phyloP scores from a whole-genome alignment of 2,329 filamentous ascomycete species.

The Coniochaeta sp. region DNA sequence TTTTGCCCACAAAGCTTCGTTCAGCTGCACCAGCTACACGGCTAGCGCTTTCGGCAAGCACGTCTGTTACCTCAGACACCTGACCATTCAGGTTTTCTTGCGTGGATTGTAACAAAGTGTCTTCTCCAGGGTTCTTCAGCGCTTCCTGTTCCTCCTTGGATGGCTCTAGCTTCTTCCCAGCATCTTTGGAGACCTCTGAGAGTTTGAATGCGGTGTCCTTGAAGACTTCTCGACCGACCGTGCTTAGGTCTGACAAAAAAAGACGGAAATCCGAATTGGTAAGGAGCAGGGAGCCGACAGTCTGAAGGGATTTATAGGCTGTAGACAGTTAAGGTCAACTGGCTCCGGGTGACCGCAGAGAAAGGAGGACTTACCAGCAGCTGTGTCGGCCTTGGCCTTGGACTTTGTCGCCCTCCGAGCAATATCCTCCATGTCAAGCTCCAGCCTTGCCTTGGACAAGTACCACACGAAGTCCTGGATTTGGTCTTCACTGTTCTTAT shows the following conservation, averaged over 20 bases:
- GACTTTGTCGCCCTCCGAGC: conserved; percentile 51
- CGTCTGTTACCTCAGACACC: conserved; percentile 44
- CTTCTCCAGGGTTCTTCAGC: conserved; percentile 41
- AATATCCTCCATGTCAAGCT: conserved; percentile 59
- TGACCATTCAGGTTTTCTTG: conserved; percentile 58
- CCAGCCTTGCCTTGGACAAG: conserved; percentile 64
- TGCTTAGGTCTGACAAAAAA: conserved; percentile 73
- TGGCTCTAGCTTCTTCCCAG: conserved; percentile 66
- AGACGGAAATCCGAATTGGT: conserved; percentile 87
- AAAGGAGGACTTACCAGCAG: conserved; percentile 49
- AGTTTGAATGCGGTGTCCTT: conserved; percentile 77
- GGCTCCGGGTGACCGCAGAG: neutral
- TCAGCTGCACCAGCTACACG: conserved; percentile 52
- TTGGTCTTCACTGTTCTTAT: conserved; percentile 80
- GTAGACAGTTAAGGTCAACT: conserved; percentile 12
- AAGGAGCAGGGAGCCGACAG: conserved; percentile 75
- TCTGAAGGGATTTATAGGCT: conserved; percentile 78
- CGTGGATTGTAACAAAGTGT: conserved; percentile 41
- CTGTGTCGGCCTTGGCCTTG: conserved; percentile 63
- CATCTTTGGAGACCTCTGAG: conserved; percentile 66
- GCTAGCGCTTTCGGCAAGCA: conserved; percentile 44
- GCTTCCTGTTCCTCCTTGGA: conserved; percentile 51
- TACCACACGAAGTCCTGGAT: conserved; percentile 92
- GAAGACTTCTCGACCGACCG: conserved; percentile 77
- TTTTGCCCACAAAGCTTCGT: conserved; percentile 66